A percentile compares a stretch with the other conserved stretches of the same genome.
phyloP scores from a whole-genome alignment of 306 rosid genomes.

The Calophaca sinica region DNA sequence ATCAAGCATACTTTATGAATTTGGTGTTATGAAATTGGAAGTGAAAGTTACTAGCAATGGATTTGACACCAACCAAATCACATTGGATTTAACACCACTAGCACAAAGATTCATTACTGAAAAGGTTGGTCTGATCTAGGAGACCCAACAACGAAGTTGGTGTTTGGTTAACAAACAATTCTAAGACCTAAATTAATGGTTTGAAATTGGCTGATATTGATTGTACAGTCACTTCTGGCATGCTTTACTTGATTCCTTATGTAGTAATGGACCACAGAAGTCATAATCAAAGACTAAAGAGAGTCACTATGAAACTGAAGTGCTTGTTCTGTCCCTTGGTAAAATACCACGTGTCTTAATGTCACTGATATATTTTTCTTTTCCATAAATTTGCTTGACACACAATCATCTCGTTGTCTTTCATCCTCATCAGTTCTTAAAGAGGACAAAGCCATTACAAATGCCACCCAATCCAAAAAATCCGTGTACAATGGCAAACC shows the following conservation, averaged over 20 bases:
- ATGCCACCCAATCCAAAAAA: slow-evolving; percentile 10
- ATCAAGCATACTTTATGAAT: neutral
- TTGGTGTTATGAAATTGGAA: slow-evolving; percentile 10
- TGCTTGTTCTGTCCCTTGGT: slow-evolving; percentile 33
- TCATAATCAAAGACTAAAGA: slow-evolving; percentile 52
- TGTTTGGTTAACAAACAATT: slow-evolving; percentile 41
- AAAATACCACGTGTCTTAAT: slow-evolving; percentile 39
- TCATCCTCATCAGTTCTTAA: slow-evolving; percentile 23
- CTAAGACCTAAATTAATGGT: slow-evolving; percentile 38
- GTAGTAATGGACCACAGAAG: slow-evolving; percentile 44
- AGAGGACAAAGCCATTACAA: slow-evolving; percentile 40
- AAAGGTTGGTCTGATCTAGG: slow-evolving; percentile 32
- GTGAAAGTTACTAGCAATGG: neutral
- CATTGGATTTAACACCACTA: slow-evolving; percentile 16
- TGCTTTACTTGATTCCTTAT: slow-evolving; percentile 3
- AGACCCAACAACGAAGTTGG: slow-evolving; percentile 21
- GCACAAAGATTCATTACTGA: slow-evolving; percentile 35
- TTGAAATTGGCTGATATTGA: slow-evolving; percentile 38
- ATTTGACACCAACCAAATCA: neutral
- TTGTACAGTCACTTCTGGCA: slow-evolving; percentile 23
- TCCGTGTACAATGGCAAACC: too few species aligned
- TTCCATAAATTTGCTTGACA: slow-evolving; percentile 38
- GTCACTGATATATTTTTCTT: slow-evolving; percentile 25
- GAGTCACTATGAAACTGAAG: slow-evolving; percentile 46
- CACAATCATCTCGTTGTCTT: slow-evolving; percentile 41